Evolutionary conservation across 805 yeast genomes (phyloP).

Genomic region (Kuraishia floccosa): DNA sequence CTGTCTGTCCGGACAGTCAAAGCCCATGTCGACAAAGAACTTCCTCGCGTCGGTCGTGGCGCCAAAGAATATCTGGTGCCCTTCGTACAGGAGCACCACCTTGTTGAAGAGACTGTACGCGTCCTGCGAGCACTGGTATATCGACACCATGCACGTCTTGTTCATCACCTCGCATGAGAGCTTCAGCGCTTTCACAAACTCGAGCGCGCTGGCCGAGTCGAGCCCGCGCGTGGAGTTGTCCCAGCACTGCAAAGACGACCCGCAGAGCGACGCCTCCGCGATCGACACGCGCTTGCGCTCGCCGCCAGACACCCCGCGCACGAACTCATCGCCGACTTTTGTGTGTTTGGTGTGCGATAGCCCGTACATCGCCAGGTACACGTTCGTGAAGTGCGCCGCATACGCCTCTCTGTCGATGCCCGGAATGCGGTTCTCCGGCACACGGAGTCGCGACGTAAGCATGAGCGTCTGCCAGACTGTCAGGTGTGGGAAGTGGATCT

Average conservation of each 20-base stretch:
- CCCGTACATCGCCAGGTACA: constrained; percentile 30
- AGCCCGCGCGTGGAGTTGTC: constrained; percentile 59
- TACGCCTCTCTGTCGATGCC: constrained; percentile 37
- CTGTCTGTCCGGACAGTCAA: constrained; percentile 42
- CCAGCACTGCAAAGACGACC: constrained; percentile 40
- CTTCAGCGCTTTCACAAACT: constrained; percentile 42
- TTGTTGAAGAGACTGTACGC: constrained; percentile 44
- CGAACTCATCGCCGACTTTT: constrained; percentile 25
- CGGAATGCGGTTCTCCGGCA: constrained; percentile 44
- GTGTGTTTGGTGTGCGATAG: constrained; percentile 18
- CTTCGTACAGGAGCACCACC: constrained; percentile 41
- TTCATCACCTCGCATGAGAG: constrained; percentile 34
- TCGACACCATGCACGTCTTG: constrained; percentile 49
- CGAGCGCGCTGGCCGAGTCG: constrained; percentile 52
- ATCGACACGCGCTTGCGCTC: constrained; percentile 45
- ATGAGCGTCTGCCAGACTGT: constrained; percentile 50
- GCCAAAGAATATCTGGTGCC: constrained; percentile 46
- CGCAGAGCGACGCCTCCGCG: constrained; percentile 33
- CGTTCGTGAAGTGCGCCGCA: constrained; percentile 36
- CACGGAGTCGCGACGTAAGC: constrained; percentile 41
- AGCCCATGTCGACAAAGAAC: constrained; percentile 44
- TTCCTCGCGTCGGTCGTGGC: constrained; percentile 29
- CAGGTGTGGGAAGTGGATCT: constrained; percentile 50
- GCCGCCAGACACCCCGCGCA: constrained; percentile 48
- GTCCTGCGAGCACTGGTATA: constrained; percentile 47